Base-by-base conservation (phyloP, 805 yeast genomes). In the Candida sanyiensis region DNA sequence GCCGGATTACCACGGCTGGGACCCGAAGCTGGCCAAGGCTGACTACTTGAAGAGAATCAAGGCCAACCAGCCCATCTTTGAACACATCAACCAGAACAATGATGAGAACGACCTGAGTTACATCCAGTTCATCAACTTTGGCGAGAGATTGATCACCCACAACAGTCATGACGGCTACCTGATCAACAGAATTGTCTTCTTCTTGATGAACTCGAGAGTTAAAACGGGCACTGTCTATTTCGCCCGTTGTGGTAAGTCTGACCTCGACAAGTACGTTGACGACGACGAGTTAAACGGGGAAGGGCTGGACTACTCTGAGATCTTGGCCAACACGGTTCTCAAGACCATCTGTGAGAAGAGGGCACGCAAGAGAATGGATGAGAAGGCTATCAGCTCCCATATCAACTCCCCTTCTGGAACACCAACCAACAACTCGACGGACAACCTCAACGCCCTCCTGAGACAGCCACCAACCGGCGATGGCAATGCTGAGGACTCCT, bases 211-310 rank as follows among this genome's bases (percentile, higher is more conserved):
- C 63, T 72, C 93, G 10, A 75, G 90, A 49, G 83, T 87, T 54
- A 86, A 87, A 57, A 70, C 77, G 37, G 97, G 97, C 0, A 78
- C 89, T 21, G 86, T 93, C n/a, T 93, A 79, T 59, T 88, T 93
- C 64, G 96, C 97, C 1, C 67, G 95, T 45, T 84, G 93, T 59
- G 77, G 82, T 9, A 64, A 69, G 35, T 61, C 70, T 36, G 61
- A 58, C 35, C 49, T 59, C 18, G 69, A 66, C 37, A 74, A 73
- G 46, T 85, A 75, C 61, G 70, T 82, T 42, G 75, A 77, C 46
- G 97, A 93, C 61, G 94, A 93, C 28, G 83, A 81, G 12, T 67
- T 90, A 52, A 85, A 84, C 49, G 79, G 68, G n/a, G 77, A 71
- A 37, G 97, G 97, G 3, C 54, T 65, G 16, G 62, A 59, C 32